Percentiles rank a stretch among this genome's conserved stretches.
Conservation (phyloP, 192 early-diverging fungal genomes). For the Geosiphon pyriformis region DNA sequence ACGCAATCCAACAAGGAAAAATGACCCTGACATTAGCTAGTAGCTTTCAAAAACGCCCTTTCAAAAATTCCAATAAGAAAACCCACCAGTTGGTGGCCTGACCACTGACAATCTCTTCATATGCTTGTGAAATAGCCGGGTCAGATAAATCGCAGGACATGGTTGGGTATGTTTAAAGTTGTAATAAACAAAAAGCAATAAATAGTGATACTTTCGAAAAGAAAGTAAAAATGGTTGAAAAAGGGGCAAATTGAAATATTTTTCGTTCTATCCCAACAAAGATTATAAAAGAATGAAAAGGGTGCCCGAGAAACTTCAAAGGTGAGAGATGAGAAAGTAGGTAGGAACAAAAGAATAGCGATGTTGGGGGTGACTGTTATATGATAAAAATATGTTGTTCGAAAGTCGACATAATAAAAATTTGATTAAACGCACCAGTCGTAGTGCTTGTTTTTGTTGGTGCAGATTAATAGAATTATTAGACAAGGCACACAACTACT, state of each 20-base stretch:
- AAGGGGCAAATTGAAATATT: neutral
- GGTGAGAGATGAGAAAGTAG: neutral
- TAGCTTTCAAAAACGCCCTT: too few relatives aligned
- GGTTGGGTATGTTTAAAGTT: neutral
- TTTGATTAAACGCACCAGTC: neutral
- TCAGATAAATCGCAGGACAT: slow-evolving; percentile 65
- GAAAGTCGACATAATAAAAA: neutral
- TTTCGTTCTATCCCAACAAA: neutral
- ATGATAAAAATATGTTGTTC: neutral
- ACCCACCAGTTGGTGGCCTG: slow-evolving; percentile 54
- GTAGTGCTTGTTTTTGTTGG: neutral
- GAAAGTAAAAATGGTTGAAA: neutral
- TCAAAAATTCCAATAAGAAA: neutral
- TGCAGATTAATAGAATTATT: too few relatives aligned
- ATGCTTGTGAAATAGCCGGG: slow-evolving; percentile 49
- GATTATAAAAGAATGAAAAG: neutral
- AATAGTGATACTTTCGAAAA: neutral
- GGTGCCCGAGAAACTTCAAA: neutral
- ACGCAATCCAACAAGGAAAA: too few relatives aligned
- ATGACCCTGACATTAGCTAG: too few relatives aligned
- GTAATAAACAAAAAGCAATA: neutral
- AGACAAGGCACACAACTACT: too few relatives aligned
- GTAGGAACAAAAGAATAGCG: neutral
- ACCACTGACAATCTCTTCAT: slow-evolving; percentile 49
- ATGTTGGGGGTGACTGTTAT: neutral